phyloP scores from a whole-genome alignment of 345 rosid species.

The Salix caprea region DNA sequence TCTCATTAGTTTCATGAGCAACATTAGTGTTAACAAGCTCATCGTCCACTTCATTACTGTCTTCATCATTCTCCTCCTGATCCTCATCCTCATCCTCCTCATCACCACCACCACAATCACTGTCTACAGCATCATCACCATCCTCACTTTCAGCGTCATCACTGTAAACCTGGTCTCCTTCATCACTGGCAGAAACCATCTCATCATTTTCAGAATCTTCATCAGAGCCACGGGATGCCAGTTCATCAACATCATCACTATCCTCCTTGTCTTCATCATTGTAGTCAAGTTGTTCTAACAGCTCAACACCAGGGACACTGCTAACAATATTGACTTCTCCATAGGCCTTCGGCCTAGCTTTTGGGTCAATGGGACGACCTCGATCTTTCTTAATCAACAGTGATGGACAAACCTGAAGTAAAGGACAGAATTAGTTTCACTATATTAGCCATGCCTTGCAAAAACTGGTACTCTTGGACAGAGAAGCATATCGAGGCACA shows the following conservation, averaged over 20 bases:
- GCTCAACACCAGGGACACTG: conserved; percentile 66
- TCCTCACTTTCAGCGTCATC: conserved; percentile 31
- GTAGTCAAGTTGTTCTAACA: conserved; percentile 43
- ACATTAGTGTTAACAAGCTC: conserved; percentile 23
- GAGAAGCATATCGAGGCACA: conserved; percentile 4
- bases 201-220: conserved; percentile 18
- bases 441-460: not conserved
- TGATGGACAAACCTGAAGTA: conserved; percentile 72
- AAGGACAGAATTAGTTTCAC: conserved; percentile 8
- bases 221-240: conserved; percentile 30
- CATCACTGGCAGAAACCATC: conserved; percentile 21
- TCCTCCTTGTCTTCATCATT: conserved; percentile 31
- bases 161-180: conserved; percentile 33
- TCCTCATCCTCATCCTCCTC: conserved; percentile 17
- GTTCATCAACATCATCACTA: conserved; percentile 30
- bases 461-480: not conserved
- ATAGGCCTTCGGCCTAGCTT: conserved; percentile 76
- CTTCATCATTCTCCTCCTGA: conserved; percentile 17
- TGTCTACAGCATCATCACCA: conserved; percentile 28
- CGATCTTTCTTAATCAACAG: conserved; percentile 91
- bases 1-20: conserved; percentile 15
- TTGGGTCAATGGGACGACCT: conserved; percentile 69
- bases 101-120: not conserved
- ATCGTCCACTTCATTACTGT: not conserved
- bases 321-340: conserved; percentile 68